Evolutionary conservation across 1,284 basidiomycete species (phyloP).

Genomic region (Takashimella koratensis): DNA sequence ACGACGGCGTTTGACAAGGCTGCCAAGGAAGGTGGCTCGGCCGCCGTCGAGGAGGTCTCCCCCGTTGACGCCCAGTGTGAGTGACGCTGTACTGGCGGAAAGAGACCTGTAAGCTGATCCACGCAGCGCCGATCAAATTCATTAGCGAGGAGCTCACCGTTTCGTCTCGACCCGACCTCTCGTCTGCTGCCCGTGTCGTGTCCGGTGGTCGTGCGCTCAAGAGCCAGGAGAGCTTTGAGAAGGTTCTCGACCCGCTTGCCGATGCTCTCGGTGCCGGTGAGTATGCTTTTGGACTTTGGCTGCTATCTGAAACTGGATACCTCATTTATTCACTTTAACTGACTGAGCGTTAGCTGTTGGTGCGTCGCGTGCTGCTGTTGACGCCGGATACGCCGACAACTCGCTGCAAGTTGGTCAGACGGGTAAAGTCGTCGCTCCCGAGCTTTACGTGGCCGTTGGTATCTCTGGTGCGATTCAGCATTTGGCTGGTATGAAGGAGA

Average conservation of each 20-base stretch:
- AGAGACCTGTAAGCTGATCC: background rate
- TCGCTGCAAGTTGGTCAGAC: conserved; percentile 98
- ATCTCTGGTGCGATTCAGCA: conserved; percentile 99
- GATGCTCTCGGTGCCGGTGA: conserved; percentile 77
- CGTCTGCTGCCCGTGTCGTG: conserved; percentile 80
- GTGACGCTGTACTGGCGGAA: conserved; percentile 6
- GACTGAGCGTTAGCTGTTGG: conserved; percentile 92
- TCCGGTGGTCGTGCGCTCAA: conserved; percentile 96
- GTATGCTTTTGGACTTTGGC: no score
- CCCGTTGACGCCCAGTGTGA: conserved; percentile 62
- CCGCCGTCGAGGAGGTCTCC: conserved; percentile 61
- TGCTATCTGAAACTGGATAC: background rate
- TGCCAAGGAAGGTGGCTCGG: conserved; percentile 53
- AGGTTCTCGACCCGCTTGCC: conserved; percentile 85
- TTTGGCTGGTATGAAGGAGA: conserved; percentile 99
- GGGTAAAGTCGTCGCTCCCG: conserved; percentile 65
- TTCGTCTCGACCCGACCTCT: conserved; percentile 90
- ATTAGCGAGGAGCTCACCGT: conserved; percentile 80
- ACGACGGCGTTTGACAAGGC: conserved; percentile 89
- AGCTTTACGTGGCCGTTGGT: conserved; percentile 92
- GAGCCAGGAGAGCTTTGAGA: conserved; percentile 86
- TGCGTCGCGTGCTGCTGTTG: conserved; percentile 94
- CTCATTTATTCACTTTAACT: background rate
- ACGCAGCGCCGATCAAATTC: conserved; percentile 62
- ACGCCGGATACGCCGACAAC: conserved; percentile 98